These are phyloP conservation scores for Komagataella pseudopastoris DNA, from an alignment of 805 yeast species.

Conservation along the genomic window DNA sequence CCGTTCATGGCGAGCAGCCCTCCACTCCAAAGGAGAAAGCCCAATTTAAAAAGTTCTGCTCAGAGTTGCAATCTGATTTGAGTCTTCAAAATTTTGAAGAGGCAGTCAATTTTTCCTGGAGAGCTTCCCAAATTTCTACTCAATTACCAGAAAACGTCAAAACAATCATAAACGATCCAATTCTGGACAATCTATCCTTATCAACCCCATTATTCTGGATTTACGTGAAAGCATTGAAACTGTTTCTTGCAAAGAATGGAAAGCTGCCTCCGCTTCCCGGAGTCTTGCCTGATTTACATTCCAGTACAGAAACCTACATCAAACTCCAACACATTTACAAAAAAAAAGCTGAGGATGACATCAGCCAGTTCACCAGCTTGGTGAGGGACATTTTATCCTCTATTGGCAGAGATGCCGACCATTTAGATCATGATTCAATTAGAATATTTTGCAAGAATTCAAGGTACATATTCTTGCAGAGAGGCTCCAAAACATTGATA, in stretches of 20 bases:
- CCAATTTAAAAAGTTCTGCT: slow-evolving; percentile 23
- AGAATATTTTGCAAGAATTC: slow-evolving; percentile 50
- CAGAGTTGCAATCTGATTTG: slow-evolving; percentile 19
- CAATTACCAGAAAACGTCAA: slow-evolving; percentile 15
- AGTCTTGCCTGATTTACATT: slow-evolving; percentile 77
- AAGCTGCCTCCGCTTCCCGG: slow-evolving; percentile 57
- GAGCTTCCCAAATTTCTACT: slow-evolving; percentile 24
- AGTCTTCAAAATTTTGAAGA: slow-evolving; percentile 37
- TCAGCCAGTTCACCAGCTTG: slow-evolving; percentile 13
- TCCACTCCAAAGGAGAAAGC: slow-evolving; percentile 14
- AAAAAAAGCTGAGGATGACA: slow-evolving; percentile 38
- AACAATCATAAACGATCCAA: slow-evolving; percentile 13
- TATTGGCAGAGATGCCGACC: slow-evolving; percentile 16
- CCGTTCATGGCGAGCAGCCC: slow-evolving; percentile 7
- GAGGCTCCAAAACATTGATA: slow-evolving; percentile 22
- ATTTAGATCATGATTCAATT: slow-evolving; percentile 22
- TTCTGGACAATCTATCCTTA: slow-evolving; percentile 10
- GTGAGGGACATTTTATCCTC: slow-evolving; percentile 10
- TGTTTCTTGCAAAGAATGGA: slow-evolving; percentile 28
- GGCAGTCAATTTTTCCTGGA: slow-evolving; percentile 29
- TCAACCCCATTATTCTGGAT: slow-evolving; percentile 43
- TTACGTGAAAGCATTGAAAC: slow-evolving; percentile 36
- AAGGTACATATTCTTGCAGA: slow-evolving; percentile 32
- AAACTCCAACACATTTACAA: slow-evolving; percentile 43
- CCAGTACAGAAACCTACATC: slow-evolving; percentile 53